Evolutionary conservation across 352 stramenopile genomes (phyloP).

Genomic region (Sclerospora graminicola): DNA sequence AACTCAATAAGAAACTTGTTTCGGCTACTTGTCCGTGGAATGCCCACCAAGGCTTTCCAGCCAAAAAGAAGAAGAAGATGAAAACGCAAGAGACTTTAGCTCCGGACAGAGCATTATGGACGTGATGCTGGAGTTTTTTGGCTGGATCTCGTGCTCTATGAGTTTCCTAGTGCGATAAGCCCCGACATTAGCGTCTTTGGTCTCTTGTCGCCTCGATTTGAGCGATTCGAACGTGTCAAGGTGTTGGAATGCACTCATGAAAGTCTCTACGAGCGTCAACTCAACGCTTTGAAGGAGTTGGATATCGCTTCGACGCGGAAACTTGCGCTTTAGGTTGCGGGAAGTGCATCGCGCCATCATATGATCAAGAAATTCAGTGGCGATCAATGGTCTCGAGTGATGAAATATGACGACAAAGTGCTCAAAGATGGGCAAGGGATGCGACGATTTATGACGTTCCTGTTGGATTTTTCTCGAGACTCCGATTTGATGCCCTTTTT

Average conservation of each 20-base stretch:
- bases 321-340: constrained; percentile 42
- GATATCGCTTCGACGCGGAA: constrained; percentile 25
- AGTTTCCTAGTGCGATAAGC: constrained; percentile 13
- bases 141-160: constrained; percentile 57
- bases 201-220: constrained; percentile 32
- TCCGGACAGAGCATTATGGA: constrained; percentile 18
- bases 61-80: neutral
- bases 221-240: constrained; percentile 41
- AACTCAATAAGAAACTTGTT: constrained; percentile 65
- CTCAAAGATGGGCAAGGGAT: too few relatives aligned
- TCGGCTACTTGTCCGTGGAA: constrained; percentile 37
- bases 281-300: constrained; percentile 41
- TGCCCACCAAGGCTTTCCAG: constrained; percentile 36
- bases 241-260: constrained; percentile 31
- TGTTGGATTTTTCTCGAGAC: too few relatives aligned
- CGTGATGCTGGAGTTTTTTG: constrained; percentile 59
- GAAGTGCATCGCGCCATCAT: constrained; percentile 53
- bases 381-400: too few relatives aligned
- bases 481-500: too few relatives aligned
- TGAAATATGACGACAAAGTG: too few relatives aligned
- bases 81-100: too few relatives aligned
- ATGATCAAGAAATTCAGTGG: constrained; percentile 58
- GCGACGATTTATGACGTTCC: too few relatives aligned
- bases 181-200: constrained; percentile 21
- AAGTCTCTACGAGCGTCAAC: constrained; percentile 44